These are phyloP conservation scores for Coriolopsis trogii DNA, from an alignment of 1,284 basidiomycete species.

Conservation along the genomic window DNA sequence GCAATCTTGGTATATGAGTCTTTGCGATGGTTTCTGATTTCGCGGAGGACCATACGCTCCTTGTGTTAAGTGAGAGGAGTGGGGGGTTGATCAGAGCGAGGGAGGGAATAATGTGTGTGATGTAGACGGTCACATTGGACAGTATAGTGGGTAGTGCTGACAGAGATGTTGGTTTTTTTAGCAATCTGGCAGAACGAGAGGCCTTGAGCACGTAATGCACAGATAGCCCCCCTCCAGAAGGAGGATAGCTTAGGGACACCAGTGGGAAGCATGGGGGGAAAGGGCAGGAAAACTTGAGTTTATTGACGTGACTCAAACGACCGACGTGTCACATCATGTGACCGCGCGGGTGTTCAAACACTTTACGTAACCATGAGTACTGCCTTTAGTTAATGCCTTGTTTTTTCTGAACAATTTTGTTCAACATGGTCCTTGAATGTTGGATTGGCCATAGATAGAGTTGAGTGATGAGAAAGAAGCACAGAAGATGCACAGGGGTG, in stretches of 20 bases:
- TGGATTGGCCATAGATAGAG: no score
- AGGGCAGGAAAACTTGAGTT: not conserved
- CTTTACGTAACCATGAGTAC: no score
- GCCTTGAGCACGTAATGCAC: not conserved
- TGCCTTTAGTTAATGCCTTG: no score
- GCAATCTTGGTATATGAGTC: not conserved
- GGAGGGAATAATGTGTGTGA: not conserved
- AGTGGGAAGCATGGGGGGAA: not conserved
- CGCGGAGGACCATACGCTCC: not conserved
- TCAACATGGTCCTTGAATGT: no score
- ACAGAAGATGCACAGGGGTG: no score
- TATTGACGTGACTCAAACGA: conserved; percentile 18
- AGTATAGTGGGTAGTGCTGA: not conserved
- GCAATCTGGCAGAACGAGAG: not conserved
- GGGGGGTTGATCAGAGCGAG: not conserved
- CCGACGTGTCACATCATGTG: no score
- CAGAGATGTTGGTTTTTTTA: not conserved
- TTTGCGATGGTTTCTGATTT: not conserved
- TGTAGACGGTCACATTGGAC: not conserved
- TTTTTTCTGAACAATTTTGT: no score
- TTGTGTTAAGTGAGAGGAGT: not conserved
- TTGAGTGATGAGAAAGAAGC: no score
- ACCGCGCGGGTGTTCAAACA: no score
- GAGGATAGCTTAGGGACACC: not conserved
- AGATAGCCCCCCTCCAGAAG: not conserved